A percentile compares a stretch with the other conserved stretches of the same genome.
These are phyloP conservation scores for Melaleuca alternifolia DNA, from an alignment of 345 rosid species.

Conservation along the genomic window DNA sequence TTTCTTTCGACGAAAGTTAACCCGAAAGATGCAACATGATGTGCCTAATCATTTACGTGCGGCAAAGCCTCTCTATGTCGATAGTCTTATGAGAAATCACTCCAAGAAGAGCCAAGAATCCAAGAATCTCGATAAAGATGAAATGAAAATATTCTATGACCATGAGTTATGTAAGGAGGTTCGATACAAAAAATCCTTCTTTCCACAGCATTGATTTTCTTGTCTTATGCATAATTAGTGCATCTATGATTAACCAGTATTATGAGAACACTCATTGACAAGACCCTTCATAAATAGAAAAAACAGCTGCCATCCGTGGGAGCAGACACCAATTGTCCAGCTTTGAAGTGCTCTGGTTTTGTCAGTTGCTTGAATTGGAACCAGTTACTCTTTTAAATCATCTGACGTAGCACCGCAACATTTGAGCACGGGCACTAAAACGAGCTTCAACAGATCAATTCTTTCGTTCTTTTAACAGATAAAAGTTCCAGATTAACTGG, in stretches of 20 bases:
- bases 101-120: neutral
- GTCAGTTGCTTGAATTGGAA: neutral
- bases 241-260: neutral
- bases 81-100: neutral
- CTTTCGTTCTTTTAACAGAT: neutral
- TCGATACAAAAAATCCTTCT: neutral
- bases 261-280: neutral
- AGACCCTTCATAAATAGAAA: neutral
- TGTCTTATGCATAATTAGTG: neutral
- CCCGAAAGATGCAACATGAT: neutral
- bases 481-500: neutral
- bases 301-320: neutral
- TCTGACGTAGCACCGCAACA: neutral
- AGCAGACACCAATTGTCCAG: neutral
- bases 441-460: neutral
- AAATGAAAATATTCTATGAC: neutral
- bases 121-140: neutral
- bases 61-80: neutral
- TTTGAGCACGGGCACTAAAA: neutral
- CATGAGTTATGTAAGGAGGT: neutral
- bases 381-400: neutral
- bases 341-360: neutral
- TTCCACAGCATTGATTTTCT: neutral
- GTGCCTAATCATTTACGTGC: neutral
- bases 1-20: neutral